Evolutionary conservation across 106 monocot genomes (phyloP).

Genomic region (Ottelia alismoides): DNA sequence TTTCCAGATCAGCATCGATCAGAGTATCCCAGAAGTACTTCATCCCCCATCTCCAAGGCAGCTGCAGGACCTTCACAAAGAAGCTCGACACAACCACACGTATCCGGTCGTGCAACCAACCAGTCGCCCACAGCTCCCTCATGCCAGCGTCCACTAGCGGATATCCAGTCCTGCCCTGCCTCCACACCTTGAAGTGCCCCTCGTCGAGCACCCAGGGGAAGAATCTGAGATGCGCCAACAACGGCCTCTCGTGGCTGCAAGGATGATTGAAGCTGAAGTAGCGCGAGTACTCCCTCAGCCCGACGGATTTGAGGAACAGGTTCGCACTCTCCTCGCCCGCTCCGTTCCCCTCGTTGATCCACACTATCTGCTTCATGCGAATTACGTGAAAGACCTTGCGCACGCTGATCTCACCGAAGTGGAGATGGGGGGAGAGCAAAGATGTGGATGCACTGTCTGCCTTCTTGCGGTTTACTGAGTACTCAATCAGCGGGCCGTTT

Average conservation of each 20-base stretch:
- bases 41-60: slow-evolving; percentile 99
- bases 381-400: slow-evolving; percentile 90
- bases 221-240: slow-evolving; percentile 66
- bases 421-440: slow-evolving; percentile 82
- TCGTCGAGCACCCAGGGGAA: slow-evolving; percentile 88
- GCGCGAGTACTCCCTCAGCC: slow-evolving; percentile 81
- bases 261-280: slow-evolving; percentile 94
- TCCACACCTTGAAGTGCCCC: slow-evolving; percentile 74
- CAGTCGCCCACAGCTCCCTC: slow-evolving; percentile 97
- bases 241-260: slow-evolving; percentile 79
- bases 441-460: slow-evolving; percentile 89
- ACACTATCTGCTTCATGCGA: slow-evolving; percentile 87
- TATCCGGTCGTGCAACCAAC: slow-evolving; percentile 91
- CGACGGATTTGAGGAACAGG: slow-evolving; percentile 74
- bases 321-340: slow-evolving; percentile 78
- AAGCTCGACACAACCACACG: slow-evolving; percentile 92
- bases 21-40: slow-evolving; percentile 98
- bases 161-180: slow-evolving; percentile 91
- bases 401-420: slow-evolving; percentile 88
- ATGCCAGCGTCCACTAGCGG: slow-evolving; percentile 96
- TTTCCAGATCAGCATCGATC: slow-evolving; percentile 92
- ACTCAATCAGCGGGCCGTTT: slow-evolving; percentile 60
- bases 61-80: slow-evolving; percentile 94
- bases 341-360: slow-evolving; percentile 76
- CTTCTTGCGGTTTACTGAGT: slow-evolving; percentile 63